These are phyloP conservation scores for Ophiostoma populinum DNA, from an alignment of 2,329 filamentous ascomycete species.

Conservation along the genomic window DNA sequence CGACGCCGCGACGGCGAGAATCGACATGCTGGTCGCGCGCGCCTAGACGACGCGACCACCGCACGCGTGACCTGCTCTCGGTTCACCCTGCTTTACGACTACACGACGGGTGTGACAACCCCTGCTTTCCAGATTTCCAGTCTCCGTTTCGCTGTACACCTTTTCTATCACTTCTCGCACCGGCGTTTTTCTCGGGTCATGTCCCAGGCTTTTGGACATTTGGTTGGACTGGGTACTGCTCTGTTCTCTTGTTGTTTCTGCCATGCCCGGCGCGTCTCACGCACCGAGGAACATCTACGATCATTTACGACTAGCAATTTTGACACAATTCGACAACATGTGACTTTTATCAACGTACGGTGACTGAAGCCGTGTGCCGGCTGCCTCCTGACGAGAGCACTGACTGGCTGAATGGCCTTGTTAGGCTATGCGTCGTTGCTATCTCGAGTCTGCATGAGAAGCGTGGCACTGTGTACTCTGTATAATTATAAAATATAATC, in stretches of 20 bases:
- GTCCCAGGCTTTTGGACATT: neutral
- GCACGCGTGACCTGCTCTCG: neutral
- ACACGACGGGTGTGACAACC: neutral
- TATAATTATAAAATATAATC: too few species aligned
- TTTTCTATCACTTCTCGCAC: neutral
- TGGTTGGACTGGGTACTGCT: neutral
- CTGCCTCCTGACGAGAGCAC: too few species aligned
- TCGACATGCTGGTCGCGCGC: constrained; percentile 19
- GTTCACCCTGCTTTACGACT: neutral
- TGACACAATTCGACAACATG: too few species aligned
- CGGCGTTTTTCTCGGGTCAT: constrained; percentile 4
- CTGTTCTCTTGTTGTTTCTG: neutral
- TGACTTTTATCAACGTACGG: too few species aligned
- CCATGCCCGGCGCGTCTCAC: too few species aligned
- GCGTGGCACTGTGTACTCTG: too few species aligned
- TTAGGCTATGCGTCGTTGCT: too few species aligned
- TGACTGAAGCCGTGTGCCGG: too few species aligned
- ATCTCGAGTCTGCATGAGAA: too few species aligned
- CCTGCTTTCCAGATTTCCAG: neutral
- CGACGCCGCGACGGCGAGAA: constrained; percentile 19
- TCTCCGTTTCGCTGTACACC: constrained; percentile 4
- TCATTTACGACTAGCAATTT: too few species aligned
- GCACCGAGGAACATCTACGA: too few species aligned
- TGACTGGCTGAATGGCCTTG: too few species aligned
- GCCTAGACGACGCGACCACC: constrained; percentile 15